Percentiles rank a stretch among this genome's conserved stretches.
phyloP scores from a whole-genome alignment of 805 yeast genomes.

The Spathaspora hagerdaliae region DNA sequence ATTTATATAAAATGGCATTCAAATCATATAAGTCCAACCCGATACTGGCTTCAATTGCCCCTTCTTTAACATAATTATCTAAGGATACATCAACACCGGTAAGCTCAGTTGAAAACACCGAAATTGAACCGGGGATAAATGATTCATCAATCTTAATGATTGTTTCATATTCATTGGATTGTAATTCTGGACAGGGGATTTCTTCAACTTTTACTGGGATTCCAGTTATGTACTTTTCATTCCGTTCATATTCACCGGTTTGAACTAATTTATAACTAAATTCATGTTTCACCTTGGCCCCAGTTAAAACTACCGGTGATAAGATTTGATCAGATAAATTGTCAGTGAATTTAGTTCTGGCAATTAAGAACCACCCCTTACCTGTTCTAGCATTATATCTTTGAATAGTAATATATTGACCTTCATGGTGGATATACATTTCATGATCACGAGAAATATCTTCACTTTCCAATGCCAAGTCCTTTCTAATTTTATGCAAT shows the following conservation, averaged over 20 bases:
- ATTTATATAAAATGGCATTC: conserved; percentile 68
- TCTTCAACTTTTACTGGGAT: conserved; percentile 62
- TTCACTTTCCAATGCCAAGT: conserved; percentile 51
- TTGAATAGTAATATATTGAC: conserved; percentile 87
- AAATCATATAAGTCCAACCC: conserved; percentile 63
- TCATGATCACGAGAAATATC: conserved; percentile 64
- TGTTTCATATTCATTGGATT: conserved; percentile 44
- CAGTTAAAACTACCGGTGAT: conserved; percentile 55
- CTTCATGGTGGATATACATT: conserved; percentile 92
- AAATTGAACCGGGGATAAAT: conserved; percentile 90
- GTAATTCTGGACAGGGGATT: conserved; percentile 48
- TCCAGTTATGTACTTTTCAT: conserved; percentile 46
- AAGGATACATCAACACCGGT: conserved; percentile 61
- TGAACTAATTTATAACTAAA: conserved; percentile 56
- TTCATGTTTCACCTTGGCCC: conserved; percentile 53
- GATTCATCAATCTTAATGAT: conserved; percentile 51
- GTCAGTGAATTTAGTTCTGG: conserved; percentile 69
- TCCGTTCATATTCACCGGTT: conserved; percentile 45
- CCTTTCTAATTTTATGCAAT: conserved; percentile 54
- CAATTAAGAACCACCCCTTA: conserved; percentile 82
- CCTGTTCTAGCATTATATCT: conserved; percentile 81
- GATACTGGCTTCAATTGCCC: conserved; percentile 71
- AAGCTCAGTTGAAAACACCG: conserved; percentile 70
- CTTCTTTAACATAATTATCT: conserved; percentile 64
- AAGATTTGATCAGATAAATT: conserved; percentile 47